Percentiles rank a stretch among this genome's conserved stretches.
Evolutionary conservation across 129 eudicot species (phyloP).

Genomic region (Daucus carota): DH1_v3.0 NC_030381.2:33785001-33785500

Average conservation of each 20-base stretch:
- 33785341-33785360: conserved; percentile 76
- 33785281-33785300: conserved; percentile 84
- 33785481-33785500: too few relatives aligned
- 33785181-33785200: conserved; percentile 2
- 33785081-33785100: not conserved
- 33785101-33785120: conserved; percentile 2
- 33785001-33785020: too few relatives aligned
- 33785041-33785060: too few relatives aligned
- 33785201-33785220: conserved; percentile 21
- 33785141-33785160: not conserved
- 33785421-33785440: conserved; percentile 69
- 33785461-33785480: conserved; percentile 62
- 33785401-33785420: conserved; percentile 64
- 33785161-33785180: conserved; percentile 17
- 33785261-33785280: conserved; percentile 87
- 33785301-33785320: conserved; percentile 74
- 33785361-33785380: conserved; percentile 66
- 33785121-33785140: conserved; percentile 7
- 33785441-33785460: conserved; percentile 86
- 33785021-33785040: too few relatives aligned
- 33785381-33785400: conserved; percentile 50
- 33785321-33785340: conserved; percentile 24
- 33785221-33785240: conserved; percentile 70
- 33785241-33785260: conserved; percentile 99
- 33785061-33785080: not conserved